Evolutionary conservation across 345 rosid species (phyloP).

Genomic region (Syzygium oleosum): DNA sequence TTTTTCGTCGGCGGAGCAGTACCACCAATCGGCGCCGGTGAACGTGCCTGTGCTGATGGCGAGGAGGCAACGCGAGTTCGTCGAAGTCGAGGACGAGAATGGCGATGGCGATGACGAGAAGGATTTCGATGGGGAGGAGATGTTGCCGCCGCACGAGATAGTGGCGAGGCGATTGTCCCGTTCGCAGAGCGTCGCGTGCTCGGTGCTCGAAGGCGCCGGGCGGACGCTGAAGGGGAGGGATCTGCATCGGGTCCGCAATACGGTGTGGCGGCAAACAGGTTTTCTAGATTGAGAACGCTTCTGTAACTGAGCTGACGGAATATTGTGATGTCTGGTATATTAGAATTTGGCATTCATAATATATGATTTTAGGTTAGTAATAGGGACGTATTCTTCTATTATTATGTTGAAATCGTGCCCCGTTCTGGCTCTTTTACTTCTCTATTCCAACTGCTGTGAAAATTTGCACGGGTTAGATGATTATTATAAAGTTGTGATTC

Average conservation of each 20-base stretch:
- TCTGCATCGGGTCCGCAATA: conserved; percentile 76
- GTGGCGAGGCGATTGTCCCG: conserved; percentile 59
- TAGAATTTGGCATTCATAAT: not conserved
- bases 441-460: not conserved
- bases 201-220: conserved; percentile 86
- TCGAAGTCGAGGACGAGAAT: conserved; percentile 21
- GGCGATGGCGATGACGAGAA: conserved; percentile 37
- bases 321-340: not conserved
- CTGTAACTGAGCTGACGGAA: not conserved
- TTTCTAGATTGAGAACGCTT: conserved; percentile 51
- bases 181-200: conserved; percentile 45
- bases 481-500: not conserved
- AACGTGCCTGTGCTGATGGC: conserved; percentile 47
- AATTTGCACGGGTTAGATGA: not conserved
- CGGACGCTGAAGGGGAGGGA: conserved; percentile 91
- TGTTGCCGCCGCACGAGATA: conserved; percentile 89
- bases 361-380: not conserved
- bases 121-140: conserved; percentile 20
- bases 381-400: not conserved
- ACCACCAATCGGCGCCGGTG: conserved; percentile 71
- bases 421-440: not conserved
- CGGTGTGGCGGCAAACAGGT: conserved; percentile 73
- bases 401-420: not conserved
- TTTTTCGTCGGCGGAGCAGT: conserved; percentile 16
- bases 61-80: conserved; percentile 39